Evolutionary conservation across 73 alveolate genomes (phyloP).

Genomic region (Paramecium pentaurelia): DNA sequence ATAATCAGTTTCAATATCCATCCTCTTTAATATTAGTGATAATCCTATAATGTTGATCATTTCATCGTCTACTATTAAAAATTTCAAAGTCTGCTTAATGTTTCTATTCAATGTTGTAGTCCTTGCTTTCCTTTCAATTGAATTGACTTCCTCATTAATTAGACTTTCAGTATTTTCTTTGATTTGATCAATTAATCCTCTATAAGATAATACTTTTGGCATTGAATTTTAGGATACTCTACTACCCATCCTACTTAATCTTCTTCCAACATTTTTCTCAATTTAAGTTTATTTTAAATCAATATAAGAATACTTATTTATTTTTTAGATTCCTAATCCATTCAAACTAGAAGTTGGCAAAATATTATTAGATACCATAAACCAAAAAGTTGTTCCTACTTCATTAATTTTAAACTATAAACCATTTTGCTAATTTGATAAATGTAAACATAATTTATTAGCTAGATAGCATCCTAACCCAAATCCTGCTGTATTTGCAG

Average conservation of each 20-base stretch:
- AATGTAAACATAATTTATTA: not conserved
- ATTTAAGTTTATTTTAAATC: not conserved
- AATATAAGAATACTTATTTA: not conserved
- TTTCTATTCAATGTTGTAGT: not conserved
- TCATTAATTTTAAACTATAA: not conserved
- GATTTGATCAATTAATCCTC: not conserved
- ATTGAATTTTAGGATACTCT: not conserved
- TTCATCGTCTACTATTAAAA: slow-evolving; percentile 38
- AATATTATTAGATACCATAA: not conserved
- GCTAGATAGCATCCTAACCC: slow-evolving; percentile 32
- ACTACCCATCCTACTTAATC: not conserved
- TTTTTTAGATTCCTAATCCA: not conserved
- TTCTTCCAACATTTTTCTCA: not conserved
- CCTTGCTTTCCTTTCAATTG: not conserved
- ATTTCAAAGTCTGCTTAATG: not conserved
- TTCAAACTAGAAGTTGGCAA: not conserved
- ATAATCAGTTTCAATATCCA: slow-evolving; percentile 7
- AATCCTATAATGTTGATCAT: not conserved
- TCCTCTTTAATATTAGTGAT: not conserved
- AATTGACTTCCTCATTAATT: not conserved
- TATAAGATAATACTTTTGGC: not conserved
- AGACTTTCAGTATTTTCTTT: not conserved
- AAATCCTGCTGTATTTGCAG: slow-evolving; percentile 32
- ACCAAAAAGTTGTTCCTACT: not conserved
- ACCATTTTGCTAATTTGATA: not conserved